Percentiles rank a stretch among this genome's conserved stretches.
phyloP scores from a whole-genome alignment of 2,329 filamentous ascomycete species.

The Claviceps pazoutovae region DNA sequence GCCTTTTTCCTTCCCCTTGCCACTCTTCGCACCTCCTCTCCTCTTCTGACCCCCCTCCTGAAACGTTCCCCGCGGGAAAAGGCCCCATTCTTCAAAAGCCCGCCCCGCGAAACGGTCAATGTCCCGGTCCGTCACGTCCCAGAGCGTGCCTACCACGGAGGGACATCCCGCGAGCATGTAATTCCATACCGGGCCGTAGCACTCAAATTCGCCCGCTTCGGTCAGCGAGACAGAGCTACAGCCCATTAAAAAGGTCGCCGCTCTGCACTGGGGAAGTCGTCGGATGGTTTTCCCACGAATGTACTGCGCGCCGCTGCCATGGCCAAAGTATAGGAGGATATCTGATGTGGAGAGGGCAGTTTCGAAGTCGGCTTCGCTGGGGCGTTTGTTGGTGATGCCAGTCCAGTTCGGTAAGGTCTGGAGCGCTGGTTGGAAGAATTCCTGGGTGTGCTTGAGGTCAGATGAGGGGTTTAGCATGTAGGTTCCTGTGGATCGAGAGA shows the following conservation, averaged over 20 bases:
- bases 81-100: conserved; percentile 75
- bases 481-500: conserved; percentile 42
- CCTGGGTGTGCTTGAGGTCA: conserved; percentile 69
- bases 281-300: conserved; percentile 75
- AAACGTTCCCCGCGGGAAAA: conserved; percentile 40
- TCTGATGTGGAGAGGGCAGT: conserved; percentile 49
- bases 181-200: conserved; percentile 78
- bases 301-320: conserved; percentile 90
- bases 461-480: conserved; percentile 84
- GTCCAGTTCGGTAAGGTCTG: conserved; percentile 57
- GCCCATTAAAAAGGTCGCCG: conserved; percentile 81
- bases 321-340: conserved; percentile 85
- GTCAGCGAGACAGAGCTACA: conserved; percentile 71
- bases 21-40: conserved; percentile 1
- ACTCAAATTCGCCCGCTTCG: conserved; percentile 77
- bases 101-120: conserved; percentile 82
- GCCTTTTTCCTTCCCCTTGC: not conserved
- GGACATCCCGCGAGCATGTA: conserved; percentile 82
- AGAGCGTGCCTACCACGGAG: conserved; percentile 81
- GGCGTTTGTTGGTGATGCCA: conserved; percentile 52
- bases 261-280: conserved; percentile 57
- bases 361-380: conserved; percentile 67
- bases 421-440: conserved; percentile 54
- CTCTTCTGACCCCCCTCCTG: conserved; percentile 18
- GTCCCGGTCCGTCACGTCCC: conserved; percentile 96